phyloP scores from a whole-genome alignment of 441 rosid genomes.

The Croton setiger region DNA sequence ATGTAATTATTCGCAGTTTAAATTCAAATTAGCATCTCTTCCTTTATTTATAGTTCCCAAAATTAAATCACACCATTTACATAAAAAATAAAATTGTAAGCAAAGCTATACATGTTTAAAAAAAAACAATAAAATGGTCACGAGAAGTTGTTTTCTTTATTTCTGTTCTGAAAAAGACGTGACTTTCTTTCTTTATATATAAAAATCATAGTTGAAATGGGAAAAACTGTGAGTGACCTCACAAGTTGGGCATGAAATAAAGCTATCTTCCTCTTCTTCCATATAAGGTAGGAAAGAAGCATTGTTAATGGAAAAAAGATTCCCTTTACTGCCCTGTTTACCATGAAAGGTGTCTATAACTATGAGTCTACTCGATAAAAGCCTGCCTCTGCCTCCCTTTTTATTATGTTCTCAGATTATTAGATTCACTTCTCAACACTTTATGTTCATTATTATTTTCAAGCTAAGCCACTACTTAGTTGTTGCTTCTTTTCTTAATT shows the following conservation, averaged over 20 bases:
- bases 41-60: too few species aligned
- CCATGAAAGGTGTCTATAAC: neutral
- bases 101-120: neutral
- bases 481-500: neutral
- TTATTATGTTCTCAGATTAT: neutral
- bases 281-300: neutral
- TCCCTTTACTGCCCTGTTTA: neutral
- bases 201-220: conserved; percentile 8
- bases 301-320: neutral
- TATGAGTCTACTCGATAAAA: neutral
- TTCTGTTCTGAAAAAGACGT: neutral
- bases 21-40: too few species aligned
- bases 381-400: neutral
- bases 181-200: neutral
- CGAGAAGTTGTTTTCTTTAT: neutral
- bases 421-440: neutral
- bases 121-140: too few species aligned
- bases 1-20: too few species aligned
- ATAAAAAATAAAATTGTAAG: too few species aligned
- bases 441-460: neutral
- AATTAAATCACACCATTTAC: neutral
- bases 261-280: neutral
- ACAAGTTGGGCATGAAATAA: conserved; percentile 17
- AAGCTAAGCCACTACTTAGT: neutral
- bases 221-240: conserved; percentile 4